These are phyloP conservation scores for Marsdenia floribunda DNA, from an alignment of 257 asterid species.

Conservation along the genomic window DNA sequence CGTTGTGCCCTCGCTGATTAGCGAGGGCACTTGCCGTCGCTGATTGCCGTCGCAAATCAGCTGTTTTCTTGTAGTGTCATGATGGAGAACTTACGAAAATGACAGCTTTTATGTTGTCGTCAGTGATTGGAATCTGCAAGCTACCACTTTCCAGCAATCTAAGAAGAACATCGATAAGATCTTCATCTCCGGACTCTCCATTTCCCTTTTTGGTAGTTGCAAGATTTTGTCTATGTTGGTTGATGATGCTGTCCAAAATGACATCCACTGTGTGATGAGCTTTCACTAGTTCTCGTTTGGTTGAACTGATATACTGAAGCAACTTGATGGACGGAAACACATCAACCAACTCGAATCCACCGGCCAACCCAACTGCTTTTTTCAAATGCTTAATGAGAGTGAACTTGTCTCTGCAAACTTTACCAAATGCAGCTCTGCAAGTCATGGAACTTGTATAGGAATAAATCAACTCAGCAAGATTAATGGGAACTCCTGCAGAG, in stretches of 20 bases:
- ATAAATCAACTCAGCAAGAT: neutral
- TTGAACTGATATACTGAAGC: conserved; percentile 16
- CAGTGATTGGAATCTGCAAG: conserved; percentile 23
- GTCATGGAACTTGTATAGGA: neutral
- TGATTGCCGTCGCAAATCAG: too few relatives aligned
- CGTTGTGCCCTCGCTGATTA: too few relatives aligned
- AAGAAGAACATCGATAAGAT: neutral
- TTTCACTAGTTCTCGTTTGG: conserved; percentile 7
- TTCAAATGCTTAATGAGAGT: conserved; percentile 14
- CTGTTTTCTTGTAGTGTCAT: too few relatives aligned
- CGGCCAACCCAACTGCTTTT: conserved; percentile 14
- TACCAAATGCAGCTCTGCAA: conserved; percentile 14
- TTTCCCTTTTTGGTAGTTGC: neutral
- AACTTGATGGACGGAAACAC: conserved; percentile 30
- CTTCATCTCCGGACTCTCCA: neutral
- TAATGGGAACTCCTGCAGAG: neutral
- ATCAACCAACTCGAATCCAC: conserved; percentile 29
- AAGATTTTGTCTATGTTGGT: conserved; percentile 26
- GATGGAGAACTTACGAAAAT: conserved; percentile 21
- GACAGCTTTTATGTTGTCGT: conserved; percentile 33
- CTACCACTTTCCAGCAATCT: neutral
- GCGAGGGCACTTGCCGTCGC: too few relatives aligned
- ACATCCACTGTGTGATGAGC: conserved; percentile 20
- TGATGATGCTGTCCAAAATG: conserved; percentile 24
- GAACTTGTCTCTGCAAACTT: neutral